Evolutionary conservation across 208 protist species (phyloP), one percentile per base, ranked within the genome.

Genomic region (Crithidia acanthocephali): DNA sequence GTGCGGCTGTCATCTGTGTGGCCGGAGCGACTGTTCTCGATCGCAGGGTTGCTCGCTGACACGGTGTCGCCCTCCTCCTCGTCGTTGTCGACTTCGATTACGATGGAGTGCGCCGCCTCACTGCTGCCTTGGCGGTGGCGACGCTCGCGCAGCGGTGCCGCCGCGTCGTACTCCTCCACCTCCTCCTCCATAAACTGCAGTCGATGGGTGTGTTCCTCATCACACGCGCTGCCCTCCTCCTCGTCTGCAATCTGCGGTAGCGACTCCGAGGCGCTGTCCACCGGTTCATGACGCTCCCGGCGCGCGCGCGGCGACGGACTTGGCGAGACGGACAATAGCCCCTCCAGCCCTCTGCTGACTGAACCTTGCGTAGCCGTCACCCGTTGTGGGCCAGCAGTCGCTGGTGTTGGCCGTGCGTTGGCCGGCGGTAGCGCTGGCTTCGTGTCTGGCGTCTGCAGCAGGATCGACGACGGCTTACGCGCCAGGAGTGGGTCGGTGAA

Each of bases 401-500:
- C 7, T 22, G 28, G 25, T 3, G 37, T 42, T 42, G 37, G 6
- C 37, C 28, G 28, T 35, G 28, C 13, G 8, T 35, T n/a, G n/a
- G n/a, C n/a, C 15, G 23, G 47, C 33, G 28, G 27, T 25, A 27
- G 32, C 5, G 63, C 37, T n/a, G 22, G 32, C 33, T 47, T 20
- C 20, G 20, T 25, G 9, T 61, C 56, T 2, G 68, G 32, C 18
- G 57, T 65, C 35, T 40, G 48, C 6, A 57, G 57, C 11, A 23
- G 37, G 10, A 23, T 63, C 6, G 55, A 47, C 13, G 42, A 59
- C 15, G 6, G 16, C 10, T 61, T 1, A 2, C 4, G 33, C 0
- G 50, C 55, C 1, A 48, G 44, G 16, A 83, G 67, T 4, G 81
- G 81, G 23, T 70, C 68, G 25, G 48, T 70, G 61, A 85, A 85